phyloP scores from a whole-genome alignment of 148 eudicot genomes.

The Camellia japonica region DNA sequence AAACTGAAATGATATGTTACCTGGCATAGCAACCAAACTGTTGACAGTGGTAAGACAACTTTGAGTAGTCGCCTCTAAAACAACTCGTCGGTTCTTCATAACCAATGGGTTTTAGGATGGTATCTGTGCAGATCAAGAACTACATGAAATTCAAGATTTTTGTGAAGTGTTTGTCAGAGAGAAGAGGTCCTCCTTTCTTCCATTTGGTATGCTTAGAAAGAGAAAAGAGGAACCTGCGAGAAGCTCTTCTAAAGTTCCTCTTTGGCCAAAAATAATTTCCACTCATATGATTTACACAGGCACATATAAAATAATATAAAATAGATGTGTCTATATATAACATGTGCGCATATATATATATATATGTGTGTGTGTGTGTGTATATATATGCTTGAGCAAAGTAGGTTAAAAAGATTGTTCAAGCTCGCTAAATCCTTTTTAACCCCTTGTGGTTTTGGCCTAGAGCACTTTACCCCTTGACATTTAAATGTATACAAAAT shows the following conservation, averaged over 20 bases:
- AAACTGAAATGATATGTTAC: slow-evolving; percentile 27
- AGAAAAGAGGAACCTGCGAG: neutral
- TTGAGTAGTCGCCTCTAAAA: slow-evolving; percentile 37
- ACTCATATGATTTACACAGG: neutral
- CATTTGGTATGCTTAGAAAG: slow-evolving; percentile 1
- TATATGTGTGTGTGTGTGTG: neutral
- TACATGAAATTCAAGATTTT: neutral
- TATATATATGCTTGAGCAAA: neutral
- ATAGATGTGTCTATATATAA: neutral
- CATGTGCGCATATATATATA: neutral
- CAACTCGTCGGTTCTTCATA: slow-evolving; percentile 28
- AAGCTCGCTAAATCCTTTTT: neutral
- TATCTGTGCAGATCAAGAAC: slow-evolving; percentile 39
- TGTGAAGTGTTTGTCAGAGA: neutral
- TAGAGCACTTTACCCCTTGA: too few species aligned
- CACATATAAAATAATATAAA: neutral
- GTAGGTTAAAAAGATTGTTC: neutral
- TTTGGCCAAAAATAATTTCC: neutral
- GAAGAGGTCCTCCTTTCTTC: slow-evolving; percentile 6
- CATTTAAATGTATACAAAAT: too few species aligned
- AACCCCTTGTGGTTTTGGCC: too few species aligned
- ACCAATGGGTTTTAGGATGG: slow-evolving; percentile 43
- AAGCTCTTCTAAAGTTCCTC: slow-evolving; percentile 8
- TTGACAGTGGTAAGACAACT: slow-evolving; percentile 56
- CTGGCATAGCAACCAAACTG: slow-evolving; percentile 65